These are phyloP conservation scores for Ophioceras dolichostomum DNA, from an alignment of 2,329 filamentous ascomycete genomes.

Conservation along the genomic window DNA sequence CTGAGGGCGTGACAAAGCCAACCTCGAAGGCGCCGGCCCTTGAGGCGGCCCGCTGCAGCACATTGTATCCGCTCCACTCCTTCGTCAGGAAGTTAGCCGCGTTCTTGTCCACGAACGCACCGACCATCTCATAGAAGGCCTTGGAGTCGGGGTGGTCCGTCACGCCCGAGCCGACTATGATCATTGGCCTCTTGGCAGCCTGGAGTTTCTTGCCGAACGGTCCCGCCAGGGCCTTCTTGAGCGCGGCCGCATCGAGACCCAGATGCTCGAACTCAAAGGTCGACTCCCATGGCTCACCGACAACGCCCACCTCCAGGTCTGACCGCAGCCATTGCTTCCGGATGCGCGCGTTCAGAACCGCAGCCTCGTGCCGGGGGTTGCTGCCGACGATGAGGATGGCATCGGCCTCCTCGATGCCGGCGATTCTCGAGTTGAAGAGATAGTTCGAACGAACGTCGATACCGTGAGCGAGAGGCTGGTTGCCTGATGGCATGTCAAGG, in stretches of 20 bases:
- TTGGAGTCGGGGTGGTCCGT: constrained; percentile 87
- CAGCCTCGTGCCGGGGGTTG: constrained; percentile 91
- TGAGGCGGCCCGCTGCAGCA: constrained; percentile 87
- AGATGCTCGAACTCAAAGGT: constrained; percentile 95
- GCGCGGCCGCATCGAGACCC: constrained; percentile 61
- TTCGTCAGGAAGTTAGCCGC: constrained; percentile 73
- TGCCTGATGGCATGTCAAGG: constrained; percentile 78
- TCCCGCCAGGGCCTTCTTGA: constrained; percentile 78
- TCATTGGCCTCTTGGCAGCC: constrained; percentile 85
- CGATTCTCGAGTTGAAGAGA: constrained; percentile 91
- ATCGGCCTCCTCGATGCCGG: constrained; percentile 88
- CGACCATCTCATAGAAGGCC: constrained; percentile 84
- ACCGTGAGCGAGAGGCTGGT: constrained; percentile 77
- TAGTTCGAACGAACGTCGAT: constrained; percentile 91
- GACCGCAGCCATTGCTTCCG: constrained; percentile 96
- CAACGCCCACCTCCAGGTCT: constrained; percentile 81
- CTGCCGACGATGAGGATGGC: constrained; percentile 85
- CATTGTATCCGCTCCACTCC: constrained; percentile 97
- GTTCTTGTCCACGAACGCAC: constrained; percentile 87
- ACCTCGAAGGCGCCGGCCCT: constrained; percentile 90
- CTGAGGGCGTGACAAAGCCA: constrained; percentile 80
- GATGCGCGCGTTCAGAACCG: constrained; percentile 90
- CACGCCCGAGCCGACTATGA: constrained; percentile 84
- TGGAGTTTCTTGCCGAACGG: constrained; percentile 88
- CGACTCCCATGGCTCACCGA: constrained; percentile 83